These are phyloP conservation scores for Neonectria hederae DNA, from an alignment of 2,329 filamentous ascomycete species.

Conservation along the genomic window DNA sequence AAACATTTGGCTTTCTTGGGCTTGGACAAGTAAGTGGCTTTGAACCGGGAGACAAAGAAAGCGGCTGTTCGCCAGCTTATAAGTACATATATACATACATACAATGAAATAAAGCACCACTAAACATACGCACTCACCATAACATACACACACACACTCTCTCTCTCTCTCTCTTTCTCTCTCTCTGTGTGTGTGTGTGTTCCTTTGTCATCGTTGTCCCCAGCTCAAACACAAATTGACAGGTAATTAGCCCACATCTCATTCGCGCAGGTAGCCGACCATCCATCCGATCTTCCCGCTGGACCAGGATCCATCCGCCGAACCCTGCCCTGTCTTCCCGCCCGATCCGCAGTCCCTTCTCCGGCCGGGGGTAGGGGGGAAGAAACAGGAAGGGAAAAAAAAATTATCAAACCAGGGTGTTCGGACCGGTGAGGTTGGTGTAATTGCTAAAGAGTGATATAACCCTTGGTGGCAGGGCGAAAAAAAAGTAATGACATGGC, in stretches of 20 bases:
- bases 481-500: slow-evolving; percentile 1
- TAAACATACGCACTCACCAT: neutral
- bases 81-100: neutral
- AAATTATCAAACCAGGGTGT: neutral
- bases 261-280: neutral
- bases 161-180: neutral
- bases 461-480: neutral
- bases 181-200: too few relatives aligned
- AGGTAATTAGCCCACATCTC: neutral
- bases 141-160: too few relatives aligned
- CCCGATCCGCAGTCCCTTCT: slow-evolving; percentile 12
- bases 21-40: neutral
- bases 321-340: slow-evolving; percentile 1
- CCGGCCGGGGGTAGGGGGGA: neutral
- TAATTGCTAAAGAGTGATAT: neutral
- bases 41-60: neutral
- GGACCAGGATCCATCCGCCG: slow-evolving; percentile 14
- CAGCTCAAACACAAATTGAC: neutral
- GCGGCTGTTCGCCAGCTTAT: neutral
- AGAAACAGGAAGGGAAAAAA: neutral
- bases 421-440: slow-evolving; percentile 1
- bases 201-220: neutral
- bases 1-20: neutral
- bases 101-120: neutral
- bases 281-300: slow-evolving; percentile 21